Percentiles rank a stretch among this genome's conserved stretches.
Evolutionary conservation across 1,139 yeast genomes (phyloP).

Genomic region (Pichia terricola): DNA sequence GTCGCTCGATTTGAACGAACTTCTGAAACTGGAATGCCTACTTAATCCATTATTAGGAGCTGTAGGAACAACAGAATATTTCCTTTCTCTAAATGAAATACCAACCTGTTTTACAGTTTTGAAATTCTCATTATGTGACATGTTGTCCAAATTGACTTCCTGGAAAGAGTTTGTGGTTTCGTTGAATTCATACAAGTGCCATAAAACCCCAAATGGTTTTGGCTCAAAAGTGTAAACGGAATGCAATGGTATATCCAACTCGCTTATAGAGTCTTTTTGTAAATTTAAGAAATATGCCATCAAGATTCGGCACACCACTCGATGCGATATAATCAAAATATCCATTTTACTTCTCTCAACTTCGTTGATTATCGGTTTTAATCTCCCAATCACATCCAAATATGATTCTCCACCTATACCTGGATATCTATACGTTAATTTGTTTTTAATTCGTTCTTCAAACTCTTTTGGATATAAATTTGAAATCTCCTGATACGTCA

Average conservation of each 20-base stretch:
- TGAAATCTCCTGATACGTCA: slow-evolving; percentile 82
- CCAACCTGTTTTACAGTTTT: slow-evolving; percentile 52
- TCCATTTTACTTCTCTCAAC: slow-evolving; percentile 88
- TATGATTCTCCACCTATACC: slow-evolving; percentile 98
- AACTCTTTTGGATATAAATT: slow-evolving; percentile 66
- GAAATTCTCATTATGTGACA: slow-evolving; percentile 42
- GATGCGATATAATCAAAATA: slow-evolving; percentile 71
- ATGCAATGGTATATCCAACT: slow-evolving; percentile 86
- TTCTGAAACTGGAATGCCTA: slow-evolving; percentile 6
- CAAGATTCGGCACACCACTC: slow-evolving; percentile 82
- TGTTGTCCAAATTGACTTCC: slow-evolving; percentile 48
- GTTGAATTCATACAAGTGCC: slow-evolving; percentile 80
- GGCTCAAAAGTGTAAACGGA: slow-evolving; percentile 84
- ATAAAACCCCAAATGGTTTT: slow-evolving; percentile 90
- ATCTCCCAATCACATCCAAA: slow-evolving; percentile 81
- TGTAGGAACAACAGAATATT: slow-evolving; percentile 66
- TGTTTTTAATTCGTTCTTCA: slow-evolving; percentile 62
- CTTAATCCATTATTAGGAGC: slow-evolving; percentile 33
- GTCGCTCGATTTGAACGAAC: slow-evolving; percentile 1
- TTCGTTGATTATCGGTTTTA: slow-evolving; percentile 86
- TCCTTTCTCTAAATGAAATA: slow-evolving; percentile 53
- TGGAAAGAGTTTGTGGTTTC: slow-evolving; percentile 72
- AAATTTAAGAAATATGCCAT: slow-evolving; percentile 84
- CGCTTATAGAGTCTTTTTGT: slow-evolving; percentile 75
- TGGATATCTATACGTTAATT: slow-evolving; percentile 80